These are phyloP conservation scores for Neurospora sp. DNA, from an alignment of 495 filamentous ascomycete genomes.

Conservation along the genomic window DNA sequence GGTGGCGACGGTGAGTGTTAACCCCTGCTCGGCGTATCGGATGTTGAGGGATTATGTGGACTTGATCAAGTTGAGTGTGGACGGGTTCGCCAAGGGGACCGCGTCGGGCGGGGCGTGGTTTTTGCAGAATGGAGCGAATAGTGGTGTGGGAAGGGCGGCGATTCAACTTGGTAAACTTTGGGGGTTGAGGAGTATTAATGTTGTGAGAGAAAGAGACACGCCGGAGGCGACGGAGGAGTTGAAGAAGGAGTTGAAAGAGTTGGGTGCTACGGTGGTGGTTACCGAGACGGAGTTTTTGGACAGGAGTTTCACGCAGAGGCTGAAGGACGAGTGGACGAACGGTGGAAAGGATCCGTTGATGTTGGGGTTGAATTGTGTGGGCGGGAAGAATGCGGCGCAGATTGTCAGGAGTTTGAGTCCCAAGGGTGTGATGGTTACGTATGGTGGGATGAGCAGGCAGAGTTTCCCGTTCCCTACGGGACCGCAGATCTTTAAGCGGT, in stretches of 20 bases:
- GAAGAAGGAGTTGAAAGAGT: slow-evolving; percentile 54
- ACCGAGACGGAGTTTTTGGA: slow-evolving; percentile 62
- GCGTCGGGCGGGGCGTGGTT: slow-evolving; percentile 61
- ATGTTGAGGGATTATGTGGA: slow-evolving; percentile 80
- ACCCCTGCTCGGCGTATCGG: slow-evolving; percentile 85
- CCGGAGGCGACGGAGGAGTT: slow-evolving; percentile 53
- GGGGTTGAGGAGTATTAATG: slow-evolving; percentile 81
- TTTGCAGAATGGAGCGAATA: slow-evolving; percentile 93
- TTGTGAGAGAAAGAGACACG: slow-evolving; percentile 60
- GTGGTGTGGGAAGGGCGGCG: slow-evolving; percentile 77
- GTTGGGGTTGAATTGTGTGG: slow-evolving; percentile 87
- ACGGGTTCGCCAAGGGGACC: slow-evolving; percentile 18
- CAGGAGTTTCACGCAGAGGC: slow-evolving; percentile 48
- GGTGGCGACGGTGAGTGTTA: slow-evolving; percentile 77
- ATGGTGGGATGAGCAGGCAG: slow-evolving; percentile 88
- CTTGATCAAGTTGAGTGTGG: slow-evolving; percentile 23
- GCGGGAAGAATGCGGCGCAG: slow-evolving; percentile 68
- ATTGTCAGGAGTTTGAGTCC: slow-evolving; percentile 58
- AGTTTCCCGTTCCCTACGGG: slow-evolving; percentile 68
- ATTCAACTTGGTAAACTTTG: slow-evolving; percentile 76
- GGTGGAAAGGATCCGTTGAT: slow-evolving; percentile 57
- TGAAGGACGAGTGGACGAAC: slow-evolving; percentile 57
- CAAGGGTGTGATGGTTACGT: slow-evolving; percentile 74
- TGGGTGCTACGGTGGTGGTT: slow-evolving; percentile 76
- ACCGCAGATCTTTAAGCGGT: slow-evolving; percentile 81